Conservation (phyloP, 345 rosid species). For the Anacardium occidentale region DNA sequence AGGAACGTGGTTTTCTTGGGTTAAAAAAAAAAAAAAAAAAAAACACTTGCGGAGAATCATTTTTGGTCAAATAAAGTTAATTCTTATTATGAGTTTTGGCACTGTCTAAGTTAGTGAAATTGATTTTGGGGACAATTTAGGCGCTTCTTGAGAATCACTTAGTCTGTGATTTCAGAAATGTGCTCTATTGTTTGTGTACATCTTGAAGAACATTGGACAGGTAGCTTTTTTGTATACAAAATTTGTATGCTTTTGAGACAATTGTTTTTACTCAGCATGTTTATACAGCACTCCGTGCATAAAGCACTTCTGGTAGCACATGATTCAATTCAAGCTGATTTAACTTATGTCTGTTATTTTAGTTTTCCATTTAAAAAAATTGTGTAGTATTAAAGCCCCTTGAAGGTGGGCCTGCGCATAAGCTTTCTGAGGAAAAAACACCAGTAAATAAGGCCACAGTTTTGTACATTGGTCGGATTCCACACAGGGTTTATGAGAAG, state of each 20-base stretch:
- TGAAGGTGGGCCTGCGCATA: slow-evolving; percentile 68
- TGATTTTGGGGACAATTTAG: not conserved
- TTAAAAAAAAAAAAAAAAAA: too few relatives aligned
- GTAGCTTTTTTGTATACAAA: too few relatives aligned
- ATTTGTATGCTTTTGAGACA: too few relatives aligned
- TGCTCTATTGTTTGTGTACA: not conserved
- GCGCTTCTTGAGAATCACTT: not conserved
- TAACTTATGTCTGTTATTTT: not conserved
- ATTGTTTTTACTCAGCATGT: too few relatives aligned
- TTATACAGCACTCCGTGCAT: too few relatives aligned
- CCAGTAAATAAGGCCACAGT: slow-evolving; percentile 49
- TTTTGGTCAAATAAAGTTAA: too few relatives aligned
- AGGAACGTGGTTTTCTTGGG: not conserved
- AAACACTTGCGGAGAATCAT: not conserved
- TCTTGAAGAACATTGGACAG: too few relatives aligned
- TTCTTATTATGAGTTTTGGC: too few relatives aligned
- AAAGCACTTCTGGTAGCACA: too few relatives aligned
- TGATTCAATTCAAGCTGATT: not conserved
- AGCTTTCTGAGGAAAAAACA: slow-evolving; percentile 43
- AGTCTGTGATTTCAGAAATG: not conserved
- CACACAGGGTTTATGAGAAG: slow-evolving; percentile 88
- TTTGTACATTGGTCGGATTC: slow-evolving; percentile 81
- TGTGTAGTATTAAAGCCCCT: slow-evolving; percentile 49
- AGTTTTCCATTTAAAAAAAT: not conserved
- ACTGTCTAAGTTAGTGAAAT: too few relatives aligned